phyloP scores from a whole-genome alignment of 805 yeast species.

The Candida arabinofermentans region DNA sequence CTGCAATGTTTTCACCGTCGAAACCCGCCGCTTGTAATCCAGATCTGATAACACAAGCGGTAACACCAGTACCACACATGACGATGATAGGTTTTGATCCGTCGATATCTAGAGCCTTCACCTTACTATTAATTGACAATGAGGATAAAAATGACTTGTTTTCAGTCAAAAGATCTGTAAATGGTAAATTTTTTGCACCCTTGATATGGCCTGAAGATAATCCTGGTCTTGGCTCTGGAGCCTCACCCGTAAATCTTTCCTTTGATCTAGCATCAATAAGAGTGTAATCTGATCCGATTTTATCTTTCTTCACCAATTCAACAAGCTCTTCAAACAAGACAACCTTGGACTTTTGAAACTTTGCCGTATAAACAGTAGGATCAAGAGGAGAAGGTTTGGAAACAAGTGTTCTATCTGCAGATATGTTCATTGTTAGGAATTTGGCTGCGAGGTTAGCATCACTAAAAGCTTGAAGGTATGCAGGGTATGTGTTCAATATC shows the following conservation, averaged over 20 bases:
- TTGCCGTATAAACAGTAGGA: slow-evolving; percentile 32
- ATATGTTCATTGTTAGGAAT: slow-evolving; percentile 19
- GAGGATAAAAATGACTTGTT: slow-evolving; percentile 45
- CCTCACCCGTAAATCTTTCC: slow-evolving; percentile 72
- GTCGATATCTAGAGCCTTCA: slow-evolving; percentile 38
- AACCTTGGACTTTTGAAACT: slow-evolving; percentile 45
- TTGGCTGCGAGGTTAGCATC: slow-evolving; percentile 23
- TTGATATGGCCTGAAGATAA: slow-evolving; percentile 88
- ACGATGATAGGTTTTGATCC: slow-evolving; percentile 66
- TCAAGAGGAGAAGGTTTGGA: slow-evolving; percentile 21
- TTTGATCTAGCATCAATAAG: slow-evolving; percentile 79
- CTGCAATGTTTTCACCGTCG: slow-evolving; percentile 41
- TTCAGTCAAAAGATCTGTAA: slow-evolving; percentile 51
- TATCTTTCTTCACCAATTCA: slow-evolving; percentile 48
- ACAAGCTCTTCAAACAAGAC: slow-evolving; percentile 64
- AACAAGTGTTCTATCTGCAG: slow-evolving; percentile 17
- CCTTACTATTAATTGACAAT: slow-evolving; percentile 42
- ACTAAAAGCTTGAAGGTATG: slow-evolving; percentile 22
- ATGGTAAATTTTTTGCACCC: slow-evolving; percentile 75
- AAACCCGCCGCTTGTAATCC: slow-evolving; percentile 61
- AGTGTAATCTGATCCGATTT: slow-evolving; percentile 43
- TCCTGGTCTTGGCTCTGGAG: slow-evolving; percentile 88
- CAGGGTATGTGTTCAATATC: slow-evolving; percentile 64
- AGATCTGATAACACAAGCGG: slow-evolving; percentile 81
- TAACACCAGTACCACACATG: slow-evolving; percentile 96